These are phyloP conservation scores for Debaryomycetaceae sp. DNA, from an alignment of 1,139 yeast genomes.

Conservation along the genomic window DNA sequence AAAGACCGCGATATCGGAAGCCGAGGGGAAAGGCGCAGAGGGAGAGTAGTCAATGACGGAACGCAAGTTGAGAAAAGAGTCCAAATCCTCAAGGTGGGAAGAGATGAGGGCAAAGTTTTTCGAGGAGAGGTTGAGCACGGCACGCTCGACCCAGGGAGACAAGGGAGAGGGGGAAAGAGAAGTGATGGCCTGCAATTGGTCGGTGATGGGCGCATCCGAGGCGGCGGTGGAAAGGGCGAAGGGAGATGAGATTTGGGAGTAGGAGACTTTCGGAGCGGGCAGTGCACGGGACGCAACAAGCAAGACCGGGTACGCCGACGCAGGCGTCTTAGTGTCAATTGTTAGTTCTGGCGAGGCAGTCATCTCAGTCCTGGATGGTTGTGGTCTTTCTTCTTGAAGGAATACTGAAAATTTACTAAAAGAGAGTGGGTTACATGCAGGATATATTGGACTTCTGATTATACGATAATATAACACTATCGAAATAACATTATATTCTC, in stretches of 20 bases:
- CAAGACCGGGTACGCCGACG: slow-evolving; percentile 69
- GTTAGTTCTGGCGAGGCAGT: slow-evolving; percentile 31
- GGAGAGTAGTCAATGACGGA: no score
- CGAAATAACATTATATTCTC: no score
- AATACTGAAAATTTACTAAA: no score
- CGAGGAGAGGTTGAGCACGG: slow-evolving; percentile 57
- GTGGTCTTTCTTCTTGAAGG: background rate
- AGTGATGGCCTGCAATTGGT: no score
- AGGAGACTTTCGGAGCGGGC: background rate
- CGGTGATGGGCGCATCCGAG: no score
- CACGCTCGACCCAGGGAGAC: slow-evolving; percentile 67
- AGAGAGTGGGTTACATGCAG: no score
- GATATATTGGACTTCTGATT: no score
- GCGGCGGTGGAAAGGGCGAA: no score
- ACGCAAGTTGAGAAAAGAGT: slow-evolving; percentile 75
- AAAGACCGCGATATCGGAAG: slow-evolving; percentile 87
- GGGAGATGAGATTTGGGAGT: no score
- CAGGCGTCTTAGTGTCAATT: slow-evolving; percentile 79
- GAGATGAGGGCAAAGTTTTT: slow-evolving; percentile 86
- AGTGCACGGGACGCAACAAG: slow-evolving; percentile 42
- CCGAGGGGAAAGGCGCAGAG: slow-evolving; percentile 54
- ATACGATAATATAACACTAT: no score
- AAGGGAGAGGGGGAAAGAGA: no score
- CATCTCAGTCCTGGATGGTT: background rate
- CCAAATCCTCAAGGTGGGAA: slow-evolving; percentile 67